Base-by-base conservation (phyloP, 805 yeast genomes). In the Ogataea degrootiae region DNA sequence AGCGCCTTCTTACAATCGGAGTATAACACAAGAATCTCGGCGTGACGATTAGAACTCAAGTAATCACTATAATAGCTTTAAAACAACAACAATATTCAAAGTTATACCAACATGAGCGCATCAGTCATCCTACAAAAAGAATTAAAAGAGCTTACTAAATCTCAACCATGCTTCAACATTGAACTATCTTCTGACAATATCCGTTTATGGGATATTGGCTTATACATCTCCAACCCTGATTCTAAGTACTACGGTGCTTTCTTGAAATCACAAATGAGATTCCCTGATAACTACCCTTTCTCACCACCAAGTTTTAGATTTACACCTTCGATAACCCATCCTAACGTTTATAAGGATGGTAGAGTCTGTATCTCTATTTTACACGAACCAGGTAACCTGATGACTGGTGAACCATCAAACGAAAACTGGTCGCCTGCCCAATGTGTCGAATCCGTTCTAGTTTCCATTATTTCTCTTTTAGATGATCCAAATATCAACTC, bases 351-450 rank as follows among this genome's bases (percentile, higher is more conserved):
- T 69, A 79, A 88, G 51, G 97, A 91, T 67, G 98, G 98, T 16
- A 72, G 95, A 56, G 76, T 91, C 39, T 91, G 98, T 73, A 90
- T 91, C 51, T 88, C 96, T 44, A 92, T 92, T 53, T 74, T 92
- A 51, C 98, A 92, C 67, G 87, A 85, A 55, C 86, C 92, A 16
- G 97, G 96, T 22, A 96, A 90, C 63, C 87, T 86, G 17, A 84
- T 92, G 44, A 79, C 87, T 35, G 97, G 89, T 55, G 97, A 91
- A 66, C 92, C 91, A 2, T 96, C 89, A 59, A 84, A 85, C 48
- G 97, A 91, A 70, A 90, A 96, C 17, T 90, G 97, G 97, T 80
- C 87, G 19, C 95, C 91, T 3, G 94, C 88, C 2, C 97, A 91
- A 71, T 85, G 94, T 22, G 97, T 89, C 9, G 97, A 92, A 68